These are phyloP conservation scores for Ploettnerulaceae sp. DNA, from an alignment of 2,329 filamentous ascomycete species.

Conservation along the genomic window DNA sequence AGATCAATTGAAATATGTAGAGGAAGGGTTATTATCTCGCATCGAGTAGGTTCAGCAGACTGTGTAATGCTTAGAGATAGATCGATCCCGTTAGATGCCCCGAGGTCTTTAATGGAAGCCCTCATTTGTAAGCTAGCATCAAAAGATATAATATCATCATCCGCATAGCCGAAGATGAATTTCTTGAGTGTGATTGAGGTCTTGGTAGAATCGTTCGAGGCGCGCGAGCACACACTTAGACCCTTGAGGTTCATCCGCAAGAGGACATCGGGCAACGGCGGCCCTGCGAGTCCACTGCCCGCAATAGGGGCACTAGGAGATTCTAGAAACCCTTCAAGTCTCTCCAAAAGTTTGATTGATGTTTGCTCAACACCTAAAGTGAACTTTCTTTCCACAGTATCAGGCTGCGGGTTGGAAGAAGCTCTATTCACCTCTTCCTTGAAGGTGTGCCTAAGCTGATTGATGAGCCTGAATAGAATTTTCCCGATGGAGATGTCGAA, in stretches of 20 bases:
- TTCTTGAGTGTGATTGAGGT: slow-evolving; percentile 42
- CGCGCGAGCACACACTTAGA: slow-evolving; percentile 23
- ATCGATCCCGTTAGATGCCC: slow-evolving; percentile 53
- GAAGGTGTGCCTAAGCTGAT: slow-evolving; percentile 26
- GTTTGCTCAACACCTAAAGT: slow-evolving; percentile 28
- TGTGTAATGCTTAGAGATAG: slow-evolving; percentile 50
- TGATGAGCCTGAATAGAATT: slow-evolving; percentile 30
- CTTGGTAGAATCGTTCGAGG: slow-evolving; percentile 19
- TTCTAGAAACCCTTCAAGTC: slow-evolving; percentile 29
- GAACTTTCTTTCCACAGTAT: slow-evolving; percentile 14
- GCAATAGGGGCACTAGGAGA: slow-evolving; percentile 7
- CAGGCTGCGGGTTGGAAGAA: slow-evolving; percentile 7
- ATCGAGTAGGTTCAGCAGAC: slow-evolving; percentile 41
- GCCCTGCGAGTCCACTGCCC: background rate
- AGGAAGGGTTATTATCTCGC: slow-evolving; percentile 71
- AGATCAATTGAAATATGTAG: slow-evolving; percentile 73
- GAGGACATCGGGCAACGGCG: slow-evolving; percentile 28
- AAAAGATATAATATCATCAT: slow-evolving; percentile 60
- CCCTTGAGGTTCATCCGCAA: slow-evolving; percentile 29
- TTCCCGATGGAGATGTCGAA: slow-evolving; percentile 35
- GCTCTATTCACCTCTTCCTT: slow-evolving; percentile 13
- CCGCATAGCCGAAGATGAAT: slow-evolving; percentile 57
- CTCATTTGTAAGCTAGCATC: slow-evolving; percentile 53
- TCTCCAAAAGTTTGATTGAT: slow-evolving; percentile 32
- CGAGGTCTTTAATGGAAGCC: slow-evolving; percentile 54